Percentiles rank a stretch among this genome's conserved stretches.
phyloP scores from a whole-genome alignment of 2,329 filamentous ascomycete species.

The Trichophyton schoenleinii region DNA sequence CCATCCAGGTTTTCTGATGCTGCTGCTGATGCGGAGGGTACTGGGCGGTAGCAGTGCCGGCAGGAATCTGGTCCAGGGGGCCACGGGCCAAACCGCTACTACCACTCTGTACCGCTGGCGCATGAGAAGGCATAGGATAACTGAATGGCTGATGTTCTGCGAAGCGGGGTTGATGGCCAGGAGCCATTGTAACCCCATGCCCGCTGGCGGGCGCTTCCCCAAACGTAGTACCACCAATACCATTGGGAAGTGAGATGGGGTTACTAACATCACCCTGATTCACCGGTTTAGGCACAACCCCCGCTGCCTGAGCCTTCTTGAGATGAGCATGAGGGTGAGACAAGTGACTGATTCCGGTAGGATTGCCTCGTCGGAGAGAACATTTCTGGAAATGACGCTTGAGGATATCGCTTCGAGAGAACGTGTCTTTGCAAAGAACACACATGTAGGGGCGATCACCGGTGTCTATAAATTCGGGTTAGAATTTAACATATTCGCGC shows the following conservation, averaged over 20 bases:
- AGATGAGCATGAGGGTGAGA: constrained; percentile 84
- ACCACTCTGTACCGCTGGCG: neutral
- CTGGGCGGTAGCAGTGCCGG: constrained; percentile 13
- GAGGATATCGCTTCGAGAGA: constrained; percentile 92
- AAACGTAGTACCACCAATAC: constrained; percentile 31
- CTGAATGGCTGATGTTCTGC: constrained; percentile 33
- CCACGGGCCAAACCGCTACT: constrained; percentile 32
- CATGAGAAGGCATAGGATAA: constrained; percentile 28
- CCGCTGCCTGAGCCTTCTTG: constrained; percentile 51
- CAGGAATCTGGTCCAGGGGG: constrained; percentile 17
- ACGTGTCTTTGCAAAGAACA: constrained; percentile 92
- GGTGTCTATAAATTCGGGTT: constrained; percentile 52
- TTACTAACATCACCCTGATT: constrained; percentile 35
- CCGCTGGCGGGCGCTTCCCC: constrained; percentile 31
- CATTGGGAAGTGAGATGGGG: constrained; percentile 32
- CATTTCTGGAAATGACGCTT: constrained; percentile 99
- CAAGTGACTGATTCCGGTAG: constrained; percentile 84
- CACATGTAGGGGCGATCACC: constrained; percentile 98
- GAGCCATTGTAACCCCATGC: constrained; percentile 27
- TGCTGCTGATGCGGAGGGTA: constrained; percentile 25
- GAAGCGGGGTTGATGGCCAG: constrained; percentile 25
- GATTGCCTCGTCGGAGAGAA: constrained; percentile 89
- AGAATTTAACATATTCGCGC: constrained; percentile 7
- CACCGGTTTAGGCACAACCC: constrained; percentile 29
- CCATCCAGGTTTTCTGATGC: constrained; percentile 32